Evolutionary conservation across 805 yeast species (phyloP).

Genomic region (Saccharomycopsis selenospora): DNA sequence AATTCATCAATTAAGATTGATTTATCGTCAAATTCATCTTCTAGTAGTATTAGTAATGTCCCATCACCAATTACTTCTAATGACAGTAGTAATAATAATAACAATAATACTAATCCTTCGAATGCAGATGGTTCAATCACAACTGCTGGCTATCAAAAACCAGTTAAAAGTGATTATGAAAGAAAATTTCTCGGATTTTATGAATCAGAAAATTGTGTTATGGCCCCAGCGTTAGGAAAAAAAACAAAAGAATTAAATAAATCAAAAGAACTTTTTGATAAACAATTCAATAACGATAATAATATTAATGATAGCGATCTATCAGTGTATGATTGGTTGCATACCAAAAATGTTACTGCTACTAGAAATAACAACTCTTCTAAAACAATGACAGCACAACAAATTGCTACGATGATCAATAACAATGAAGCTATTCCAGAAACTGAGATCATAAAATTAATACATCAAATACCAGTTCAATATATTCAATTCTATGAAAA

Average conservation of each 20-base stretch:
- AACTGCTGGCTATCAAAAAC: neutral
- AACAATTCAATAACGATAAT: neutral
- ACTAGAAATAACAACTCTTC: neutral
- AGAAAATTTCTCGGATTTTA: conserved; percentile 14
- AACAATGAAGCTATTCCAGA: conserved; percentile 3
- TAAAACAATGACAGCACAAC: conserved; percentile 8
- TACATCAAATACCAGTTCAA: conserved; percentile 29
- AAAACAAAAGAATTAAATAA: neutral
- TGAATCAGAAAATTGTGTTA: conserved; percentile 2
- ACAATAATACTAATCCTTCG: neutral
- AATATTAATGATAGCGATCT: neutral
- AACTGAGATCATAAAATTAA: conserved; percentile 17
- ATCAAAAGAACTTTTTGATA: conserved; percentile 6
- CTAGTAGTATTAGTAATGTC: neutral
- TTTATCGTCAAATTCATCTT: neutral
- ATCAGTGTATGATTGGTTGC: neutral
- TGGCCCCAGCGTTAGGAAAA: neutral
- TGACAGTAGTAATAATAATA: neutral
- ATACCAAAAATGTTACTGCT: neutral
- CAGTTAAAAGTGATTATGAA: conserved; percentile 9
- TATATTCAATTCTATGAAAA: conserved; percentile 44
- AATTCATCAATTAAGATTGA: too few relatives aligned
- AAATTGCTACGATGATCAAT: conserved; percentile 11
- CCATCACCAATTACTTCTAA: neutral
- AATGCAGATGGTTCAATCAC: too few relatives aligned